A percentile compares a stretch with the other conserved stretches of the same genome.
phyloP scores from a whole-genome alignment of 176 grass and related monocot species.

The Lolium multiflorum region DNA sequence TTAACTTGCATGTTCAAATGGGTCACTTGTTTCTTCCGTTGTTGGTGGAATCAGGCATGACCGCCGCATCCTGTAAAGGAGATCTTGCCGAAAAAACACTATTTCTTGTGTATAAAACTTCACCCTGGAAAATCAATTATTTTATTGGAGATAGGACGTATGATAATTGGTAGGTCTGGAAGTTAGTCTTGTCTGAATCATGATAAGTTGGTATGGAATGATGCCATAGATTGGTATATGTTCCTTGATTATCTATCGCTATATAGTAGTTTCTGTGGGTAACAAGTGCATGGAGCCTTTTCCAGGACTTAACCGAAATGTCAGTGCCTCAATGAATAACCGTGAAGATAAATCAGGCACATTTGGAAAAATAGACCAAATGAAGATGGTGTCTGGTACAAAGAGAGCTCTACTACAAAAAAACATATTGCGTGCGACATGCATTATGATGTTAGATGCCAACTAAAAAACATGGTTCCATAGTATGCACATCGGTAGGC shows the following conservation, averaged over 20 bases:
- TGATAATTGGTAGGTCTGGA: constrained; percentile 26
- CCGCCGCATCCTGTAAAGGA: constrained; percentile 93
- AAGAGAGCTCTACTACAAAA: neutral
- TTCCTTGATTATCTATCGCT: constrained; percentile 8
- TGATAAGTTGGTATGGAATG: neutral
- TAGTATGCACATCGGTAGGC: constrained; percentile 20
- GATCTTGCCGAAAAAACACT: constrained; percentile 94
- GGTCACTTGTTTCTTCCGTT: constrained; percentile 88
- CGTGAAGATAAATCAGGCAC: constrained; percentile 3
- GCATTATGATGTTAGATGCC: constrained; percentile 6
- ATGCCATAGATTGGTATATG: constrained; percentile 21
- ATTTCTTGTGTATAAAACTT: constrained; percentile 99
- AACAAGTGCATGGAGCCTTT: constrained; percentile 34
- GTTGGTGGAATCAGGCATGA: constrained; percentile 82
- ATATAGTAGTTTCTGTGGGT: neutral
- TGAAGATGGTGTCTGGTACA: neutral
- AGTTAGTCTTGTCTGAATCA: constrained; percentile 19
- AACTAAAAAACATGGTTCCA: neutral
- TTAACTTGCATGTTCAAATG: constrained; percentile 81
- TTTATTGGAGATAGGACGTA: constrained; percentile 41
- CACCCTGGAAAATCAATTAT: constrained; percentile 52
- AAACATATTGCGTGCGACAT: neutral
- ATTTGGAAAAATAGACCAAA: constrained; percentile 17
- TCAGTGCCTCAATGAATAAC: constrained; percentile 9
- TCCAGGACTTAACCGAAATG: constrained; percentile 11